A percentile compares a stretch with the other conserved stretches of the same genome.
phyloP scores from a whole-genome alignment of 1,139 yeast genomes.

The Protomyces inouyei region DNA sequence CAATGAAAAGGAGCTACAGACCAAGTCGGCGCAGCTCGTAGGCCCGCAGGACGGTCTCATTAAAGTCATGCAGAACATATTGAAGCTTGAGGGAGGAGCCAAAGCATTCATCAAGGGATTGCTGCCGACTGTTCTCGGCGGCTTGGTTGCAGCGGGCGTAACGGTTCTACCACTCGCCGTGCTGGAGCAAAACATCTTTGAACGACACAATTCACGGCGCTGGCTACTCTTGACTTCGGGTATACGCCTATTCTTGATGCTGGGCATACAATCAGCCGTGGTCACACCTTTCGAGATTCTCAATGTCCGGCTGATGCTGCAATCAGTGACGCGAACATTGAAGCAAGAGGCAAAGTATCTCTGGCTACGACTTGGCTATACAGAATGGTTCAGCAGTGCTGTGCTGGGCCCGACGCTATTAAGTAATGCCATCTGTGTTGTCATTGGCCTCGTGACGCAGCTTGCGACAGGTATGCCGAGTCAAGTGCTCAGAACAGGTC shows the following conservation, averaged over 20 bases:
- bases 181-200: neutral
- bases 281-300: slow-evolving; percentile 1
- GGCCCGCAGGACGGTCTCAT: neutral
- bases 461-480: neutral
- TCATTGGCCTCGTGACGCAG: neutral
- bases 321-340: neutral
- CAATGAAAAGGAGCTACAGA: neutral
- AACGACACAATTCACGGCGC: neutral
- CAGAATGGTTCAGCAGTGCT: neutral
- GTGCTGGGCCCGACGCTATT: slow-evolving; percentile 3
- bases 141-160: neutral
- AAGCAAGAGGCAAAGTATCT: slow-evolving; percentile 5
- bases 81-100: neutral
- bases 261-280: neutral
- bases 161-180: neutral
- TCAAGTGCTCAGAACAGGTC: neutral
- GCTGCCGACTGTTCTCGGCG: neutral
- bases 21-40: neutral
- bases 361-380: neutral
- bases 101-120: neutral
- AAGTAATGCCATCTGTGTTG: neutral
- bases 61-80: neutral
- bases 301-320: slow-evolving; percentile 3
- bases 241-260: neutral
- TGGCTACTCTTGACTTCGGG: neutral